Conservation (phyloP, 805 yeast species). For the Maudiozyma pseudohumilis region DNA sequence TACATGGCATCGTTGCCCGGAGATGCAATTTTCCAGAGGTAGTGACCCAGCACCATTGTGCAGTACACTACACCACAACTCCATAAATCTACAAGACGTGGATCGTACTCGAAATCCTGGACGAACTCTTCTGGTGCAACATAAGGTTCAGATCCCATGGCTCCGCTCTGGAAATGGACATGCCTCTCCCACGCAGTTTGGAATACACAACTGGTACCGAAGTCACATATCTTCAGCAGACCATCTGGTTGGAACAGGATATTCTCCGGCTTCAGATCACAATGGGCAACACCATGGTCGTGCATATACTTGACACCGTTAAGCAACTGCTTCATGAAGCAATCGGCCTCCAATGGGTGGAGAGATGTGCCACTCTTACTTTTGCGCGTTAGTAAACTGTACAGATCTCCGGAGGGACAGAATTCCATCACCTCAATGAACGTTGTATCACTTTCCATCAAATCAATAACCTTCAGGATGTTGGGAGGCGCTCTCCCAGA, state of each 20-base stretch:
- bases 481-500: constrained; percentile 34
- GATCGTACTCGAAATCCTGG: constrained; percentile 50
- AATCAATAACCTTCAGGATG: constrained; percentile 67
- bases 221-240: constrained; percentile 63
- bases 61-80: constrained; percentile 70
- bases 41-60: constrained; percentile 80
- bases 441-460: constrained; percentile 62
- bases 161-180: constrained; percentile 56
- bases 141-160: constrained; percentile 83
- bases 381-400: constrained; percentile 41
- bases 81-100: constrained; percentile 81
- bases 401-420: constrained; percentile 77
- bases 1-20: constrained; percentile 41
- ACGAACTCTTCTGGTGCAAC: constrained; percentile 84
- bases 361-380: constrained; percentile 41
- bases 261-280: constrained; percentile 88
- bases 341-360: constrained; percentile 66
- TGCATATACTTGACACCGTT: constrained; percentile 81
- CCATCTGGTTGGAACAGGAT: constrained; percentile 60
- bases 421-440: constrained; percentile 90
- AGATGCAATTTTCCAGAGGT: constrained; percentile 76
- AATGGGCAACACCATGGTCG: constrained; percentile 85
- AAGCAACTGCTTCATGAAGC: constrained; percentile 78
- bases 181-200: constrained; percentile 82
- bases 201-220: constrained; percentile 87